Evolutionary conservation across 2,329 filamentous ascomycete genomes (phyloP), one percentile per base, ranked within the genome.

Genomic region (Colletotrichum sp.): DNA sequence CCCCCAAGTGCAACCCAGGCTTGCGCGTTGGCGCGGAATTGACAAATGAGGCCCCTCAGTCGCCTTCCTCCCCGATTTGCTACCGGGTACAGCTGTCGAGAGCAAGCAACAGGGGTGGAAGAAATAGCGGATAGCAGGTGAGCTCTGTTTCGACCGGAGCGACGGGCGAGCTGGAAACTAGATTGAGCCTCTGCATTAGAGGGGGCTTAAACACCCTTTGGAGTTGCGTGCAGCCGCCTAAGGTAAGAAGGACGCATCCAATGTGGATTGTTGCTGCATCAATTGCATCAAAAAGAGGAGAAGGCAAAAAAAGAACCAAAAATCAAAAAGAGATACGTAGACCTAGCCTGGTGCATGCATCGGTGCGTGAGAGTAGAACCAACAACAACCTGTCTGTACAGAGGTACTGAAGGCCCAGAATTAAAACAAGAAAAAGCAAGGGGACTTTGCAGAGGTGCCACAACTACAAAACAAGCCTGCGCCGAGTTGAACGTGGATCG

Each of bases 1-100:
- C n/a, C 18, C 39, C 44, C 44, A 52, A 22, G n/a, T 22, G 36
- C 26, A 36, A 18, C 59, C 39, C 60, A 60, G 15, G 63, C 30
- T 72, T 68, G 63, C 30, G 65, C 39, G 48, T 60, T 39, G 28
- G 48, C 16, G 48, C n/a, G 26, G 18, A 34, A 39, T 48, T 65
- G 52, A 60, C 32, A 34, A 71, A 60, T 63, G 69, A 75, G 62
- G 30, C 28, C 63, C 68, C 63, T 65, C 64, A 26, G 48, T 13
- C 73, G 73, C 73, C 52, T 60, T 69, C 73, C 68, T 69, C 64
- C 70, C 73, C 73, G 70, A 69, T 75, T 75, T 73, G 73, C 59
- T 75, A 65, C 70, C 70, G 36, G 59, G 70, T 62, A 62, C 44
- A 26, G 39, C 26, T 36, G 64, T 68, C 24, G 24, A 62, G 64